Percentiles rank a stretch among this genome's conserved stretches.
Evolutionary conservation across 768 basidiomycete genomes (phyloP).

Genomic region (Trametes meyenii): DNA sequence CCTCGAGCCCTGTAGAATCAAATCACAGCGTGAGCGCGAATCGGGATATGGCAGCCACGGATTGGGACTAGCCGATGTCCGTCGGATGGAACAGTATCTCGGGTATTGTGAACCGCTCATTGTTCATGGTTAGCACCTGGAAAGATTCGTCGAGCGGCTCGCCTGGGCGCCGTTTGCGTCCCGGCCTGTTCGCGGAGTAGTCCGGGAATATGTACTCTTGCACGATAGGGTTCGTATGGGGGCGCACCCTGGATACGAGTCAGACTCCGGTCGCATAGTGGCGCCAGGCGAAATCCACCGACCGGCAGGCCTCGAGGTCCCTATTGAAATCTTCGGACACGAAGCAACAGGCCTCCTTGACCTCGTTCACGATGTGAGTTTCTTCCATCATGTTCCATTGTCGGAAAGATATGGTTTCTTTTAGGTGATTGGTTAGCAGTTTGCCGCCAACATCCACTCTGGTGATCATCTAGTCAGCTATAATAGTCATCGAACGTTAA

Average conservation of each 20-base stretch:
- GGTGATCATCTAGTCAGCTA: conserved; percentile 9
- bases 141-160: conserved; percentile 58
- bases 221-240: conserved; percentile 67
- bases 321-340: conserved; percentile 70
- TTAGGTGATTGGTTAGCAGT: conserved; percentile 92
- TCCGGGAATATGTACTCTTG: conserved; percentile 93
- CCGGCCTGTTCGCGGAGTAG: conserved; percentile 67
- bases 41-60: not conserved
- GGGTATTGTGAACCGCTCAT: conserved; percentile 91
- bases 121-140: conserved; percentile 83
- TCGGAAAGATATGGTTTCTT: conserved; percentile 90
- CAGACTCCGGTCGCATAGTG: conserved; percentile 1
- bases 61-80: conserved; percentile 67
- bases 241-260: conserved; percentile 46
- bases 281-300: conserved; percentile 34
- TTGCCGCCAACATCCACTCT: conserved; percentile 97
- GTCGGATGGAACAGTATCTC: conserved; percentile 90
- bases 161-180: conserved; percentile 55
- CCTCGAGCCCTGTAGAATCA: conserved; percentile 63
- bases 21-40: conserved; percentile 14
- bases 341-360: conserved; percentile 90
- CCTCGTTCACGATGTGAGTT: conserved; percentile 89
- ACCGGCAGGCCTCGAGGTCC: conserved; percentile 84
- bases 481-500: not conserved
- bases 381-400: conserved; percentile 99